Conservation (phyloP, 352 stramenopile genomes). For the Phytophthora citricola region DNA sequence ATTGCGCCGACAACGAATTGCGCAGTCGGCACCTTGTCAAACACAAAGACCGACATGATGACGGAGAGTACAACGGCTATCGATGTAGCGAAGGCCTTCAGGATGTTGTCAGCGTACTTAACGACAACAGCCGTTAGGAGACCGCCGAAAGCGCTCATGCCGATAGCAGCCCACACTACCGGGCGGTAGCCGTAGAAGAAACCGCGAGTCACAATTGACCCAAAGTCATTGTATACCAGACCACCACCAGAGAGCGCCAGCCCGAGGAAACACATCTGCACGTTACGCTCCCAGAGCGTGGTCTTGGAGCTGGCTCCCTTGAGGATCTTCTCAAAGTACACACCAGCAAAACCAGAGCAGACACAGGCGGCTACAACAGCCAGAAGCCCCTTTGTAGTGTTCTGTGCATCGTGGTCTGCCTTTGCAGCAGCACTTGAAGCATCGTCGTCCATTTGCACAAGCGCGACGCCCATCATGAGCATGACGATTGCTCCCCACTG, state of each 20-base stretch:
- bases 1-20: constrained; percentile 79
- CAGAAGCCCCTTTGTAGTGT: constrained; percentile 70
- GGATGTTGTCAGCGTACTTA: constrained; percentile 89
- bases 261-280: constrained; percentile 84
- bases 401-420: constrained; percentile 41
- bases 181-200: constrained; percentile 89
- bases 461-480: constrained; percentile 82
- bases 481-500: constrained; percentile 84
- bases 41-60: constrained; percentile 86
- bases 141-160: constrained; percentile 71
- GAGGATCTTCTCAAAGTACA: constrained; percentile 91
- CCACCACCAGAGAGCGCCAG: constrained; percentile 64
- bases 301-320: constrained; percentile 68
- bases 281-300: constrained; percentile 84
- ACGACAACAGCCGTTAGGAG: constrained; percentile 86
- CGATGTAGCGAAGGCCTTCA: constrained; percentile 88
- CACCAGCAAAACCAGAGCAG: constrained; percentile 84
- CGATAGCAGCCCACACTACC: constrained; percentile 79
- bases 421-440: constrained; percentile 22
- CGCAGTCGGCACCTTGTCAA: constrained; percentile 79
- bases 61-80: constrained; percentile 85
- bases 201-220: constrained; percentile 52
- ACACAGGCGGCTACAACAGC: constrained; percentile 77
- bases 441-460: constrained; percentile 76
- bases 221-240: constrained; percentile 69